Conservation (phyloP, 2,329 filamentous ascomycete species). For the Pseudogymnoascus sp. region DNA sequence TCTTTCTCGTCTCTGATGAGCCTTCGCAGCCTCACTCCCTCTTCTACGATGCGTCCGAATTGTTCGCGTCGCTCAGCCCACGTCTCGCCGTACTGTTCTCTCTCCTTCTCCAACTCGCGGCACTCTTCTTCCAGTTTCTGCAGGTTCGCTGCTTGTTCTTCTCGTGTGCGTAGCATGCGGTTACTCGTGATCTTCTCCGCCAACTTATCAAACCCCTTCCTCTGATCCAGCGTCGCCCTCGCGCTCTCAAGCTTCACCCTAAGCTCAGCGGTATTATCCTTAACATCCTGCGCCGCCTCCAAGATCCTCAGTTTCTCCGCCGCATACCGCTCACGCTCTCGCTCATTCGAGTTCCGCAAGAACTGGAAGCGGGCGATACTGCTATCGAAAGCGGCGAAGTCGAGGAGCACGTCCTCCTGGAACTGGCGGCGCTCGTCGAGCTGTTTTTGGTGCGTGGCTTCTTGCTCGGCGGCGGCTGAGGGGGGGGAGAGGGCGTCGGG, state of each 20-base stretch:
- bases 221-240: slow-evolving; percentile 63
- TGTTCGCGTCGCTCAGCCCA: slow-evolving; percentile 81
- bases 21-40: slow-evolving; percentile 75
- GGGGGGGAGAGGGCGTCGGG: slow-evolving; percentile 40
- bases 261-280: slow-evolving; percentile 63
- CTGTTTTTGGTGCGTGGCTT: slow-evolving; percentile 39
- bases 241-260: slow-evolving; percentile 69
- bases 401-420: slow-evolving; percentile 73
- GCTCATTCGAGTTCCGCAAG: slow-evolving; percentile 70
- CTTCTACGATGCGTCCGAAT: slow-evolving; percentile 81
- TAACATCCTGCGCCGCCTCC: slow-evolving; percentile 66
- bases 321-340: slow-evolving; percentile 76
- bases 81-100: slow-evolving; percentile 67
- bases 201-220: slow-evolving; percentile 80
- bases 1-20: slow-evolving; percentile 93
- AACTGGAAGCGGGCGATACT: slow-evolving; percentile 83
- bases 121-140: slow-evolving; percentile 83
- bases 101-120: slow-evolving; percentile 75
- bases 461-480: slow-evolving; percentile 34
- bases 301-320: slow-evolving; percentile 72
- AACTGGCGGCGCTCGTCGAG: slow-evolving; percentile 56
- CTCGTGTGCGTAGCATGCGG: slow-evolving; percentile 68
- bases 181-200: slow-evolving; percentile 82
- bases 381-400: slow-evolving; percentile 82
- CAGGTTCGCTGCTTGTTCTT: slow-evolving; percentile 70